A percentile compares a stretch with the other conserved stretches of the same genome.
Conservation (phyloP, 352 stramenopile genomes). For the Phytophthora pluvialis region DNA sequence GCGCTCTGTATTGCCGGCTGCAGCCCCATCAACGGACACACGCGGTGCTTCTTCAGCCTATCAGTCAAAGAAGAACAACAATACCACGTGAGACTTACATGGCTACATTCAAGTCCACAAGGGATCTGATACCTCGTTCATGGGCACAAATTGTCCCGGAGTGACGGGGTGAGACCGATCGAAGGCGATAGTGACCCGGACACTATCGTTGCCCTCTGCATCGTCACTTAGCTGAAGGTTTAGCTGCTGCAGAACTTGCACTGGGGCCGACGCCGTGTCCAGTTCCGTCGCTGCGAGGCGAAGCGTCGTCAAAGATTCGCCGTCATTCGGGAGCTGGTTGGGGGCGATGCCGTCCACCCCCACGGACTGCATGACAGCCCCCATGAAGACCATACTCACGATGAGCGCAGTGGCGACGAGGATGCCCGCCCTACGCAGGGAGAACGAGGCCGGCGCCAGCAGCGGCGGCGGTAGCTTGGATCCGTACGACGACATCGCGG, state of each 20-base stretch:
- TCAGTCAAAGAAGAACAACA: not conserved
- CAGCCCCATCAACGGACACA: slow-evolving; percentile 29
- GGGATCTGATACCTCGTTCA: slow-evolving; percentile 36
- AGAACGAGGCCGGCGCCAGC: slow-evolving; percentile 34
- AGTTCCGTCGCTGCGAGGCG: slow-evolving; percentile 7
- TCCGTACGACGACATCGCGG: slow-evolving; percentile 26
- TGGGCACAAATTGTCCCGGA: slow-evolving; percentile 40
- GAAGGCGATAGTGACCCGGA: slow-evolving; percentile 40
- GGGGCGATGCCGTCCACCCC: slow-evolving; percentile 26
- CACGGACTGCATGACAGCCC: slow-evolving; percentile 39
- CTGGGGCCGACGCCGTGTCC: slow-evolving; percentile 5
- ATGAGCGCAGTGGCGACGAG: slow-evolving; percentile 41
- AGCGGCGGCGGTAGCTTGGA: slow-evolving; percentile 22
- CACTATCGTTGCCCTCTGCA: slow-evolving; percentile 3
- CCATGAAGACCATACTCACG: slow-evolving; percentile 44
- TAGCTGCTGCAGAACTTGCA: slow-evolving; percentile 22
- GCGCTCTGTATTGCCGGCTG: slow-evolving; percentile 14
- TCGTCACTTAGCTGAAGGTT: slow-evolving; percentile 19
- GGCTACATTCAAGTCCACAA: slow-evolving; percentile 7
- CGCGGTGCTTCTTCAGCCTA: slow-evolving; percentile 43
- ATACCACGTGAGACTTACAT: slow-evolving; percentile 3
- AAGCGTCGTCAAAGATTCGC: slow-evolving; percentile 19
- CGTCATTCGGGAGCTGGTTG: slow-evolving; percentile 10
- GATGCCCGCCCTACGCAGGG: slow-evolving; percentile 28
- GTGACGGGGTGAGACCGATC: slow-evolving; percentile 20